phyloP scores from a whole-genome alignment of 495 filamentous ascomycete genomes.

The Daldinia childiae region DNA sequence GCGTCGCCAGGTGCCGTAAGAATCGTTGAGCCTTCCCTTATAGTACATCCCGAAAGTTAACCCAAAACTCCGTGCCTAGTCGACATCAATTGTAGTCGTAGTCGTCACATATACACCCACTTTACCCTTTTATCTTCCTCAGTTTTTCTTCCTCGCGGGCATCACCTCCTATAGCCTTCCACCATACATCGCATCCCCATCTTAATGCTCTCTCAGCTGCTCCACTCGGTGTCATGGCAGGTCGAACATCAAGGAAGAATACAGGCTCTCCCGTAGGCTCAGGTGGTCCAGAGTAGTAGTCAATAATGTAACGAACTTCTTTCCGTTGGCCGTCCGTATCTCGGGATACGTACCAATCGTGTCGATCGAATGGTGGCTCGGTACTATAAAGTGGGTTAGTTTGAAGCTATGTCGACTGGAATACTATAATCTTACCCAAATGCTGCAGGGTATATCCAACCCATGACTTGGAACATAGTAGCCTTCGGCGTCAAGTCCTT shows the following conservation, averaged over 20 bases:
- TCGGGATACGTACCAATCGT: slow-evolving; percentile 94
- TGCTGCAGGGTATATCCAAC: slow-evolving; percentile 77
- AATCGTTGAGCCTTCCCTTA: slow-evolving; percentile 13
- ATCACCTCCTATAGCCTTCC: slow-evolving; percentile 80
- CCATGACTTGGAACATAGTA: slow-evolving; percentile 77
- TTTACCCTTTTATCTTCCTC: slow-evolving; percentile 14
- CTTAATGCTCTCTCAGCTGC: slow-evolving; percentile 84
- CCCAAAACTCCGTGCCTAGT: slow-evolving; percentile 38
- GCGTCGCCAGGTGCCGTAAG: slow-evolving; percentile 23
- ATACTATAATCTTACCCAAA: slow-evolving; percentile 68
- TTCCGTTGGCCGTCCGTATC: slow-evolving; percentile 65
- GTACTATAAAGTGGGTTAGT: slow-evolving; percentile 57
- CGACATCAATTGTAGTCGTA: slow-evolving; percentile 15
- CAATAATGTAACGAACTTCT: slow-evolving; percentile 95
- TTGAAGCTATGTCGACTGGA: not conserved
- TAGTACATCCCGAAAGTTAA: slow-evolving; percentile 28
- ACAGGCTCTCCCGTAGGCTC: slow-evolving; percentile 93
- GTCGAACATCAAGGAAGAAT: slow-evolving; percentile 96
- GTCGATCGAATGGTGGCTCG: slow-evolving; percentile 93
- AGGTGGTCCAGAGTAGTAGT: slow-evolving; percentile 90
- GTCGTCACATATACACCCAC: not conserved
- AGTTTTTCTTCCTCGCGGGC: slow-evolving; percentile 53
- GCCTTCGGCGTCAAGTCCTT: slow-evolving; percentile 92
- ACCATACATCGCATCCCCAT: slow-evolving; percentile 96
- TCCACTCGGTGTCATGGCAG: slow-evolving; percentile 85